A percentile compares a stretch with the other conserved stretches of the same genome.
These are phyloP conservation scores for Raphanus hybrid DNA, from an alignment of 441 rosid species.

Conservation along the genomic window DNA sequence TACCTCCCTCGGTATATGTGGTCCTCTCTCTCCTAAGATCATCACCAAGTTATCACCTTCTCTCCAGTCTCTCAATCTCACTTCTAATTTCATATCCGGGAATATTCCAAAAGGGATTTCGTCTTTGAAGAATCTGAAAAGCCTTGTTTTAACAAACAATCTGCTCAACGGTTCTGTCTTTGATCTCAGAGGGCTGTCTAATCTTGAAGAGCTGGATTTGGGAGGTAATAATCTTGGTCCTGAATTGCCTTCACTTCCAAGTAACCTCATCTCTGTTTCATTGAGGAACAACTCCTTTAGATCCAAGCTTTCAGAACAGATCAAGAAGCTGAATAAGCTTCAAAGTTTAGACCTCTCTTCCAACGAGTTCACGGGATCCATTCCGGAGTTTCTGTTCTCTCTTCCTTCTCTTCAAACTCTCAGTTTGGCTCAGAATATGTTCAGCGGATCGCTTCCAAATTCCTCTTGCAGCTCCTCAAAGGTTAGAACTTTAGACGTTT, in stretches of 20 bases:
- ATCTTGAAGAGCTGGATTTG: conserved; percentile 62
- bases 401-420: conserved; percentile 65
- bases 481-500: conserved; percentile 64
- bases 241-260: conserved; percentile 61
- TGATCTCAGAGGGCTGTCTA: conserved; percentile 54
- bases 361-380: conserved; percentile 59
- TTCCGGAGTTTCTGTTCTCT: conserved; percentile 67
- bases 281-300: conserved; percentile 71
- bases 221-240: conserved; percentile 70
- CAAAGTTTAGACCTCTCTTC: conserved; percentile 67
- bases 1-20: conserved; percentile 79
- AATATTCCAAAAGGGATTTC: conserved; percentile 58
- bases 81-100: conserved; percentile 80
- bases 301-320: conserved; percentile 58
- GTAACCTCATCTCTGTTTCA: conserved; percentile 48
- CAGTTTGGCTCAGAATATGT: conserved; percentile 57
- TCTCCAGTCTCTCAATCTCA: conserved; percentile 63
- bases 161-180: conserved; percentile 67
- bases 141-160: conserved; percentile 66
- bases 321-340: conserved; percentile 54
- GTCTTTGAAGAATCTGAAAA: conserved; percentile 55
- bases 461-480: conserved; percentile 54
- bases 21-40: conserved; percentile 66
- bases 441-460: conserved; percentile 63
- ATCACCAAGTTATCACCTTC: conserved; percentile 51